Evolutionary conservation across 371 early-diverging fungal species (phyloP).

Genomic region (Mucor racemosus): DNA sequence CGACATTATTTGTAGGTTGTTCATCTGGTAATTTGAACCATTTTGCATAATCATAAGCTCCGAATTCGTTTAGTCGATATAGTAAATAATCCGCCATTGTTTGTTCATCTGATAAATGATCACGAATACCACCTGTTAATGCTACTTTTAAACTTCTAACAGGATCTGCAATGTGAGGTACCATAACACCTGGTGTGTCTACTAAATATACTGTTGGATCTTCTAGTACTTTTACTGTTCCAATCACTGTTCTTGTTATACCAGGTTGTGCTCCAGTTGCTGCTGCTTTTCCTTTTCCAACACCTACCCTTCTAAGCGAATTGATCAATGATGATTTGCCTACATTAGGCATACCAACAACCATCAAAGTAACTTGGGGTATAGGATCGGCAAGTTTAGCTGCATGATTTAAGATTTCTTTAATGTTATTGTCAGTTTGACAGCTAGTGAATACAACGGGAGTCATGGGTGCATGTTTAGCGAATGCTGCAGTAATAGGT

Average conservation of each 20-base stretch:
- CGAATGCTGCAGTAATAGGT: constrained; percentile 56
- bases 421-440: constrained; percentile 63
- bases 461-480: constrained; percentile 52
- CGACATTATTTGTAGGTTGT: constrained; percentile 73
- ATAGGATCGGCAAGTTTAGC: constrained; percentile 54
- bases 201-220: constrained; percentile 88
- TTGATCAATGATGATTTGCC: constrained; percentile 95
- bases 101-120: constrained; percentile 80
- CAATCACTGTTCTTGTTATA: constrained; percentile 83
- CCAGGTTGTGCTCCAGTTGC: constrained; percentile 89
- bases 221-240: constrained; percentile 84
- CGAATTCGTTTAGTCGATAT: constrained; percentile 74
- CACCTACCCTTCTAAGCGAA: constrained; percentile 75
- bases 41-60: constrained; percentile 38
- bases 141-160: constrained; percentile 79
- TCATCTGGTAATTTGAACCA: constrained; percentile 38
- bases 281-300: constrained; percentile 81
- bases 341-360: constrained; percentile 96
- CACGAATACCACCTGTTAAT: constrained; percentile 87
- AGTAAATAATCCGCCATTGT: constrained; percentile 90
- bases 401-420: constrained; percentile 66
- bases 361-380: constrained; percentile 69
- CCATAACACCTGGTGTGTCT: constrained; percentile 93
- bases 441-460: constrained; percentile 78
- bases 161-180: constrained; percentile 82